Evolutionary conservation across 1,284 basidiomycete genomes (phyloP).

Genomic region (Cronartium quercuum): DNA sequence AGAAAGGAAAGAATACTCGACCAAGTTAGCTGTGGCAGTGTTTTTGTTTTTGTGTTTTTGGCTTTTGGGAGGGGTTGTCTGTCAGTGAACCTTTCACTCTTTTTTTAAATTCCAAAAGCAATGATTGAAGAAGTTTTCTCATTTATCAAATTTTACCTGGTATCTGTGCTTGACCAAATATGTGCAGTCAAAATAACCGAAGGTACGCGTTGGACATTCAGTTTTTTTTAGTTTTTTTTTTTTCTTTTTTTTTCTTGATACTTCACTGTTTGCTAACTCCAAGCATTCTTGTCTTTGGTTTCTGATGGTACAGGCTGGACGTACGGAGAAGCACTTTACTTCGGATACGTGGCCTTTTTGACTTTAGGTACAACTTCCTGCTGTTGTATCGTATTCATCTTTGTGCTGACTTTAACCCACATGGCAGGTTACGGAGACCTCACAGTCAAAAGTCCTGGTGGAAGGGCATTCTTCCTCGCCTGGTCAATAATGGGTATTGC

Average conservation of each 20-base stretch:
- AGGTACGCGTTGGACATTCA: neutral
- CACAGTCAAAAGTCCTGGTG: conserved; percentile 17
- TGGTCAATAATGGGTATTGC: conserved; percentile 35
- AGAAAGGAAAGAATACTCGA: conserved; percentile 20
- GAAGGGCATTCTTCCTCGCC: conserved; percentile 29
- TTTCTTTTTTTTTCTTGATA: neutral
- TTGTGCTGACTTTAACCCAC: neutral
- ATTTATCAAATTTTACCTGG: too few relatives aligned
- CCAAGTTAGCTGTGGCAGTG: conserved; percentile 7
- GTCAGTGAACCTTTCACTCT: conserved; percentile 13
- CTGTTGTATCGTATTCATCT: neutral
- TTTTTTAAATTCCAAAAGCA: too few relatives aligned
- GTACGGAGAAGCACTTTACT: conserved; percentile 29
- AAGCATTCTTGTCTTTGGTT: neutral
- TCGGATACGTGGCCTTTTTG: conserved; percentile 35
- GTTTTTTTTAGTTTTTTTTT: too few relatives aligned
- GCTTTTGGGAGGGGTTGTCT: conserved; percentile 29
- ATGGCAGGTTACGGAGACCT: conserved; percentile 29
- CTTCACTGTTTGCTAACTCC: neutral
- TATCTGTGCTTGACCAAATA: too few relatives aligned
- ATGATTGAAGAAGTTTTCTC: too few relatives aligned
- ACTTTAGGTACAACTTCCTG: conserved; percentile 17
- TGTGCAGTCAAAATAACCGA: conserved; percentile 32
- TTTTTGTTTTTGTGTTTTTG: conserved; percentile 30
- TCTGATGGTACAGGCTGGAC: conserved; percentile 8